Evolutionary conservation across 176 grass and related monocot genomes (phyloP).

Genomic region (Eragrostis nindensis): DNA sequence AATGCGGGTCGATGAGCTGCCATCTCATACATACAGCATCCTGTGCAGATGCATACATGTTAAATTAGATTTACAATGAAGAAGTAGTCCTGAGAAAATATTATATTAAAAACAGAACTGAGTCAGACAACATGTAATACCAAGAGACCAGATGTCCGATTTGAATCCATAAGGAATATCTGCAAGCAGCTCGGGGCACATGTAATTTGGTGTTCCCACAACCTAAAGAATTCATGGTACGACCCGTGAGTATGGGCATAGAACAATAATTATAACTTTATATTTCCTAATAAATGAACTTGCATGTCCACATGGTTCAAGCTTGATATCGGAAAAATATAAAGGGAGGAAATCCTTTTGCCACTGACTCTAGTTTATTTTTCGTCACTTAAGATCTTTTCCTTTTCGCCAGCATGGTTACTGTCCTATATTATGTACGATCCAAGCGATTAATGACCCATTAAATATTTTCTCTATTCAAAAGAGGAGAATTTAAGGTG

Average conservation of each 20-base stretch:
- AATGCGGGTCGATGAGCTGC: constrained; percentile 97
- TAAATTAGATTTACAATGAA: constrained; percentile 10
- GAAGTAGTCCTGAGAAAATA: background rate
- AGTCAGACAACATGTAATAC: constrained; percentile 47
- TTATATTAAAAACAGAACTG: constrained; percentile 56
- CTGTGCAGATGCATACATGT: constrained; percentile 47
- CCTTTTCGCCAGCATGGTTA: background rate
- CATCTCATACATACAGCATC: constrained; percentile 99
- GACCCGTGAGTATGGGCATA: background rate
- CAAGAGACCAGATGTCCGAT: constrained; percentile 99
- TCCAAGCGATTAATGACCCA: background rate
- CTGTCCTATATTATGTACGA: background rate
- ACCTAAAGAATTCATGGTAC: constrained; percentile 56
- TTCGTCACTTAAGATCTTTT: background rate
- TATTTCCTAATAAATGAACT: constrained; percentile 25
- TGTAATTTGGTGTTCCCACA: constrained; percentile 98
- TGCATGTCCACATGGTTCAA: background rate
- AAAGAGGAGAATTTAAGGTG: constrained; percentile 3
- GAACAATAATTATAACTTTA: background rate
- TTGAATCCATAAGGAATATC: constrained; percentile 99
- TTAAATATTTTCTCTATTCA: background rate
- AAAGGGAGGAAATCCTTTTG: background rate
- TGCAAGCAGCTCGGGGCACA: constrained; percentile 97
- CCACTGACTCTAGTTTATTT: background rate
- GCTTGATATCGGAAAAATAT: background rate